Percentiles rank a stretch among this genome's conserved stretches.
These are phyloP conservation scores for Nyctanthes arbortristis DNA, from an alignment of 257 asterid genomes.

Conservation along the genomic window DNA sequence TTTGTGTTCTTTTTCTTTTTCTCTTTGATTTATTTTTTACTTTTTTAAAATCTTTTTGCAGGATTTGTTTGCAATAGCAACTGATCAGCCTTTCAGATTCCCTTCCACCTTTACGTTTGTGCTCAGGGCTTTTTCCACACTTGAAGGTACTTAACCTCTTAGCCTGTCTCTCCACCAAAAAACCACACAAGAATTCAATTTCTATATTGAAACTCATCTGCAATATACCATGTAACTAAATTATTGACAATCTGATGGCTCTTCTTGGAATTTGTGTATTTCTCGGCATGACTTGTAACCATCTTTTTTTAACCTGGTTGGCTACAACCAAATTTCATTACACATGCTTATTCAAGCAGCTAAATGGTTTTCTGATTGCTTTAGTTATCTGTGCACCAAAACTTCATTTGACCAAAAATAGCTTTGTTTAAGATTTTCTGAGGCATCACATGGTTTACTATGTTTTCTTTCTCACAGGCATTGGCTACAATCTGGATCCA, in stretches of 20 bases:
- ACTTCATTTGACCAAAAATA: no score
- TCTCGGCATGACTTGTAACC: no score
- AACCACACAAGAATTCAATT: not conserved
- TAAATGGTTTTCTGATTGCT: no score
- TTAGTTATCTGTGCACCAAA: no score
- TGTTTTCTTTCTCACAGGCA: slow-evolving; percentile 50
- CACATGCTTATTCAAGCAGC: no score
- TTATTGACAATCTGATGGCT: no score
- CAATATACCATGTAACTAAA: no score
- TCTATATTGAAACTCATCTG: not conserved
- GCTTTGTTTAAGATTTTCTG: not conserved
- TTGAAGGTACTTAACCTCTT: slow-evolving; percentile 78
- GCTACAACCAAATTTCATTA: no score
- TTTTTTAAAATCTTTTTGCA: slow-evolving; percentile 32
- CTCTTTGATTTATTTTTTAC: no score
- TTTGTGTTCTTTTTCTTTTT: no score
- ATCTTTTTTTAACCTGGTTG: no score
- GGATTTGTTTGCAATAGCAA: slow-evolving; percentile 98
- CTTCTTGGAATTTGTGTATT: no score
- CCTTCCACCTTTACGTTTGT: slow-evolving; percentile 95
- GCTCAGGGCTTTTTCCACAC: slow-evolving; percentile 92
- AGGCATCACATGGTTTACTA: slow-evolving; percentile 9
- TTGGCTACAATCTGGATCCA: slow-evolving; percentile 83
- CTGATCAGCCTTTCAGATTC: slow-evolving; percentile 96
- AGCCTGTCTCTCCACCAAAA: slow-evolving; percentile 19